These are phyloP conservation scores for Kazachstania psychrophila DNA, from an alignment of 805 yeast species.

Conservation along the genomic window DNA sequence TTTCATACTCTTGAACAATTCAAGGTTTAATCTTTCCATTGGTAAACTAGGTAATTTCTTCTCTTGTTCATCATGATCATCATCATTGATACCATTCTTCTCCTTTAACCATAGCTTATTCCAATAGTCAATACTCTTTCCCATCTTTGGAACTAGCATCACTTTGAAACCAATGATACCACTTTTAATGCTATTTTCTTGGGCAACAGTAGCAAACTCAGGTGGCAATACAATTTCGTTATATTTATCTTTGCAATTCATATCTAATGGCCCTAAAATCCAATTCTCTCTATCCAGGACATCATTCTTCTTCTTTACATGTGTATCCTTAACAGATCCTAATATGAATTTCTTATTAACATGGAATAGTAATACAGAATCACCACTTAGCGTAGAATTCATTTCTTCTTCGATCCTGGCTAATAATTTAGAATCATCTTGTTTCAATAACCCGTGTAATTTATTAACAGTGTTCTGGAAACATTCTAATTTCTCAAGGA, in stretches of 20 bases:
- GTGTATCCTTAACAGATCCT: not conserved
- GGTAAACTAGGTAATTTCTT: not conserved
- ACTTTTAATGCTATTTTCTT: not conserved
- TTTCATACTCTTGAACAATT: conserved; percentile 3
- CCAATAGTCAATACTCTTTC: conserved; percentile 5
- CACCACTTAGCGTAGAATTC: not conserved
- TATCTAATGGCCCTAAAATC: conserved; percentile 6
- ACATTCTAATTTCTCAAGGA: not conserved
- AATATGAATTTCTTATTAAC: conserved; percentile 20
- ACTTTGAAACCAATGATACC: conserved; percentile 8
- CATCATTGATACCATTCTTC: not conserved
- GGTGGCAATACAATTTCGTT: conserved; percentile 2
- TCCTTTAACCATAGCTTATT: conserved; percentile 5
- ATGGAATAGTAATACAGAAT: conserved; percentile 14
- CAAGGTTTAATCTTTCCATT: conserved; percentile 2
- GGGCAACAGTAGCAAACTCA: not conserved
- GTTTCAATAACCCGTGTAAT: not conserved
- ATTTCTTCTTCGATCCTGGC: not conserved
- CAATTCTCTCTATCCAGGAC: conserved; percentile 1
- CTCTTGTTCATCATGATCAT: not conserved
- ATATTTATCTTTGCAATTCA: conserved; percentile 1
- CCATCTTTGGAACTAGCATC: conserved; percentile 5
- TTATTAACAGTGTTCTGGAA: not conserved
- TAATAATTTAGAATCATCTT: not conserved
- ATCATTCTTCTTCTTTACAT: not conserved